These are phyloP conservation scores for Aspergillus funiculosus DNA, from an alignment of 495 filamentous ascomycete genomes.

Conservation along the genomic window DNA sequence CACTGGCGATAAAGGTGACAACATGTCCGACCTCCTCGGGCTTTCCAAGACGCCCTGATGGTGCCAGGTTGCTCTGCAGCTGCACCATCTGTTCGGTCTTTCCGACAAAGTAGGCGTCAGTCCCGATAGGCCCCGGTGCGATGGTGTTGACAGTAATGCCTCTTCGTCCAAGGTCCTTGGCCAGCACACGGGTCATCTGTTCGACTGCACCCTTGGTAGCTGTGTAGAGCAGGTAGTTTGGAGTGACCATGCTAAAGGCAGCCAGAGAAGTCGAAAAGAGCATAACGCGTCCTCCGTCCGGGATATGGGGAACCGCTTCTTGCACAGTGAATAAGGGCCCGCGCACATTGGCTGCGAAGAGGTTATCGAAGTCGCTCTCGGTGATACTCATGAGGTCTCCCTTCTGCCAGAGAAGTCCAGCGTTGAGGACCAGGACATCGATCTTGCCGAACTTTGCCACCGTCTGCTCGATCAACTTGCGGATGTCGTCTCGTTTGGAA, in stretches of 20 bases:
- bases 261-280: slow-evolving; percentile 55
- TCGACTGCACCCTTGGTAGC: slow-evolving; percentile 64
- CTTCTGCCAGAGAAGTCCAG: slow-evolving; percentile 47
- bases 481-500: slow-evolving; percentile 29
- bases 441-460: slow-evolving; percentile 43
- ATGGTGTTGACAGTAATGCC: slow-evolving; percentile 60
- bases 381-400: slow-evolving; percentile 49
- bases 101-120: slow-evolving; percentile 27
- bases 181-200: slow-evolving; percentile 57
- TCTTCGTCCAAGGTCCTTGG: slow-evolving; percentile 57
- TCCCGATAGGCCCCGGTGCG: slow-evolving; percentile 52
- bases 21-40: neutral
- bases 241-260: slow-evolving; percentile 38
- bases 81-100: neutral
- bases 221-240: slow-evolving; percentile 55
- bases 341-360: slow-evolving; percentile 58
- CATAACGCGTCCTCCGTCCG: slow-evolving; percentile 49
- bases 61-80: neutral
- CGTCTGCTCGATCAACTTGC: slow-evolving; percentile 32
- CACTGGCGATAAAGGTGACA: neutral
- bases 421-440: slow-evolving; percentile 58
- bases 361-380: slow-evolving; percentile 53
- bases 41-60: neutral
- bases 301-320: slow-evolving; percentile 57
- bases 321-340: slow-evolving; percentile 61